Evolutionary conservation across 768 basidiomycete genomes (phyloP).

Genomic region (Phanerodontia chrysosporium): DNA sequence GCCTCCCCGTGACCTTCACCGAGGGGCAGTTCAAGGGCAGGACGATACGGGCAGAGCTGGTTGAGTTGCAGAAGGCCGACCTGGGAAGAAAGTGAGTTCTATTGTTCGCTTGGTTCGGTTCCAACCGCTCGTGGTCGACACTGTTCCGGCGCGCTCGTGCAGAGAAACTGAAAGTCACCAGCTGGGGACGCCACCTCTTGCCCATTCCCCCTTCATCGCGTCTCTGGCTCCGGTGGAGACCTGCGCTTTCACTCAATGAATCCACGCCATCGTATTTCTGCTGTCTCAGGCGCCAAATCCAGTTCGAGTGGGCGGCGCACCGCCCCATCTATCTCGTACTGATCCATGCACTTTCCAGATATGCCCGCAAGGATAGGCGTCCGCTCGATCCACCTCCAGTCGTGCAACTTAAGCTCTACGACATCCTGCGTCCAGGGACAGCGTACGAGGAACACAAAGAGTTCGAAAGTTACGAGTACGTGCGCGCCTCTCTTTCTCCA

Average conservation of each 20-base stretch:
- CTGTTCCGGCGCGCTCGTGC: not conserved
- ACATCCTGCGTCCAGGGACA: conserved; percentile 40
- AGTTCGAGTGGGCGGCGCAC: too few species aligned
- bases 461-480: conserved; percentile 46
- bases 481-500: not conserved
- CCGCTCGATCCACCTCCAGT: conserved; percentile 69
- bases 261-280: too few species aligned
- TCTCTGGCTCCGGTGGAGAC: not conserved
- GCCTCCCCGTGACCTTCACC: conserved; percentile 49
- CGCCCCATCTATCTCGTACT: conserved; percentile 2
- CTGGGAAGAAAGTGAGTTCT: conserved; percentile 58
- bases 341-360: conserved; percentile 26
- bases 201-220: too few species aligned
- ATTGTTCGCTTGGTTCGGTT: not conserved
- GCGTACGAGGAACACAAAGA: conserved; percentile 39
- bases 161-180: not conserved
- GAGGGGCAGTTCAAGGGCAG: conserved; percentile 60
- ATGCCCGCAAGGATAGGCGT: conserved; percentile 56
- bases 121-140: not conserved
- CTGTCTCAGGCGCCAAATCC: too few species aligned
- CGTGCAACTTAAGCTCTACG: conserved; percentile 46
- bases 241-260: not conserved
- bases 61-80: conserved; percentile 61
- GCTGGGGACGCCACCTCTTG: too few species aligned
- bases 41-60: conserved; percentile 49